Conservation (phyloP, 768 basidiomycete genomes). For the Arthromyces matolae region DNA sequence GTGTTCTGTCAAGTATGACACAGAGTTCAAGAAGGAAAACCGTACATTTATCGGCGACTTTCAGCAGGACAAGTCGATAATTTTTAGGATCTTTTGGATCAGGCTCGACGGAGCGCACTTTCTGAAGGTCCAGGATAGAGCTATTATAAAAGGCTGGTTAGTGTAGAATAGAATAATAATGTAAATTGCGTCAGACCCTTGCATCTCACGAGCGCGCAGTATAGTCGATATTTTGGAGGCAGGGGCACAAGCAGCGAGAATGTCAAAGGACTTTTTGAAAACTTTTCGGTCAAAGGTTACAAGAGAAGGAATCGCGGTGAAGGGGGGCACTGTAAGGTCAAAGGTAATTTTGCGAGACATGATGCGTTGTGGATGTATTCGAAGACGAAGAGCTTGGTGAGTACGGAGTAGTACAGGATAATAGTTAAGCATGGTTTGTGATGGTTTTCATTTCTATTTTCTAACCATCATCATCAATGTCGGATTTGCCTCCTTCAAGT, state of each 20-base stretch:
- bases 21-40: conserved; percentile 1
- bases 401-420: conserved; percentile 1
- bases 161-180: background rate
- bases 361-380: conserved; percentile 4
- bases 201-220: conserved; percentile 55
- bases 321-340: conserved; percentile 38
- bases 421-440: too few species aligned
- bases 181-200: conserved; percentile 41
- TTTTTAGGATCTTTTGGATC: conserved; percentile 46
- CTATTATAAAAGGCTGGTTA: conserved; percentile 31
- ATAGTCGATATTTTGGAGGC: conserved; percentile 52
- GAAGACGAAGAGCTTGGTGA: conserved; percentile 2
- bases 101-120: conserved; percentile 53
- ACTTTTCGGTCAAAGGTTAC: conserved; percentile 51
- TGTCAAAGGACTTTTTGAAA: conserved; percentile 62
- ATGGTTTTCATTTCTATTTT: too few species aligned
- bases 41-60: conserved; percentile 58
- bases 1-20: conserved; percentile 14
- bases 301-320: conserved; percentile 44
- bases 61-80: conserved; percentile 63
- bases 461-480: conserved; percentile 3
- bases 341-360: conserved; percentile 37
- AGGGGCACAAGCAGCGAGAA: conserved; percentile 66
- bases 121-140: conserved; percentile 64
- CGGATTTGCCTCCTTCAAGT: conserved; percentile 24